Evolutionary conservation across 805 yeast species (phyloP).

Genomic region (Pichia occidentalis): DNA sequence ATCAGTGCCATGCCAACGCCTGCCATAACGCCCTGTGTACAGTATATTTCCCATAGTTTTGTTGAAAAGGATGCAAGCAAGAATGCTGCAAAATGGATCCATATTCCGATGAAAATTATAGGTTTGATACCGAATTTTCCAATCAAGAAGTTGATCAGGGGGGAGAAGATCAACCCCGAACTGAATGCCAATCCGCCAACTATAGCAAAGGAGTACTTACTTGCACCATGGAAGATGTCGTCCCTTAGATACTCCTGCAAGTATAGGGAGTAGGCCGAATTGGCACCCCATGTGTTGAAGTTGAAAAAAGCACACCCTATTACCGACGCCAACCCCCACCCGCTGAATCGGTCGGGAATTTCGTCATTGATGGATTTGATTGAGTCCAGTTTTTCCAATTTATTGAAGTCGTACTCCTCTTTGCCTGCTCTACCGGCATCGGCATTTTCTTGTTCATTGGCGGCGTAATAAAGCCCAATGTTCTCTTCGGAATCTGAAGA

Average conservation of each 20-base stretch:
- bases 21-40: constrained; percentile 61
- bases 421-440: background rate
- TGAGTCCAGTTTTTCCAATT: constrained; percentile 7
- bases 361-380: constrained; percentile 14
- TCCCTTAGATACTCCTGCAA: constrained; percentile 49
- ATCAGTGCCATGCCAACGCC: constrained; percentile 54
- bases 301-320: constrained; percentile 44
- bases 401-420: too few species aligned
- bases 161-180: constrained; percentile 43
- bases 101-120: constrained; percentile 41
- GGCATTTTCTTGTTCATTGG: too few species aligned
- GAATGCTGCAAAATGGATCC: constrained; percentile 46
- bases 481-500: too few species aligned
- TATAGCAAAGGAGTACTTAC: constrained; percentile 53
- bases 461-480: too few species aligned
- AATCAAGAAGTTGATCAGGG: constrained; percentile 37
- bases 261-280: constrained; percentile 59
- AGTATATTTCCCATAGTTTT: constrained; percentile 56
- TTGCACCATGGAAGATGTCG: constrained; percentile 47
- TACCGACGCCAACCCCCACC: constrained; percentile 49
- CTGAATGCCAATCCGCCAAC: constrained; percentile 66
- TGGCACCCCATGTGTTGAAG: constrained; percentile 69
- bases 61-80: constrained; percentile 56
- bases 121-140: constrained; percentile 39
- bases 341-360: constrained; percentile 61